Evolutionary conservation across 257 asterid species (phyloP).

Genomic region (Solanum sejunctum): DNA sequence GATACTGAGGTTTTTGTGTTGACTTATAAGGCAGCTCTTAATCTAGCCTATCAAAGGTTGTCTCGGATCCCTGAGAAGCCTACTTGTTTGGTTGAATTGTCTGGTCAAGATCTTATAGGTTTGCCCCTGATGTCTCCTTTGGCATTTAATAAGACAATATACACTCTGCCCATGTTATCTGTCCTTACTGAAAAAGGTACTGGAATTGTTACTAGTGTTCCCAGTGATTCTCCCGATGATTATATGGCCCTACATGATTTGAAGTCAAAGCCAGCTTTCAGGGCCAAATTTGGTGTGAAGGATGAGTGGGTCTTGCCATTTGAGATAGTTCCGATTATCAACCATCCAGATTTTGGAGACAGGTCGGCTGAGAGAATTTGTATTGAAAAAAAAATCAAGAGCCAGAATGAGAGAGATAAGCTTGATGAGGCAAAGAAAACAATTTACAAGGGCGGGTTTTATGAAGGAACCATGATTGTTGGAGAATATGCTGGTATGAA

Average conservation of each 20-base stretch:
- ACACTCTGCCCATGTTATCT: slow-evolving; percentile 80
- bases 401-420: slow-evolving; percentile 90
- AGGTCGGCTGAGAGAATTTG: slow-evolving; percentile 87
- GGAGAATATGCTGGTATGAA: slow-evolving; percentile 71
- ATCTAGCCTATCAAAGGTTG: slow-evolving; percentile 78
- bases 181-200: slow-evolving; percentile 95
- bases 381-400: slow-evolving; percentile 69
- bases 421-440: slow-evolving; percentile 92
- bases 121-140: slow-evolving; percentile 67
- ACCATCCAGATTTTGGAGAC: slow-evolving; percentile 89
- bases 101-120: slow-evolving; percentile 85
- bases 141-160: slow-evolving; percentile 62
- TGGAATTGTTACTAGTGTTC: slow-evolving; percentile 92
- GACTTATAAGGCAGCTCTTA: slow-evolving; percentile 72
- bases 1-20: slow-evolving; percentile 67
- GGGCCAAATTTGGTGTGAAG: slow-evolving; percentile 77
- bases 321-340: slow-evolving; percentile 76
- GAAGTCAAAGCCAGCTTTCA: slow-evolving; percentile 69
- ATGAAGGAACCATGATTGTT: slow-evolving; percentile 77
- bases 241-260: slow-evolving; percentile 83
- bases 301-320: slow-evolving; percentile 92
- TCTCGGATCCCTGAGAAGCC: slow-evolving; percentile 69
- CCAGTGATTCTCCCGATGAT: slow-evolving; percentile 94
- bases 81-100: slow-evolving; percentile 71
- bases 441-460: slow-evolving; percentile 86